Evolutionary conservation across 495 filamentous ascomycete species (phyloP).

Genomic region (Daldinia caldariorum): DNA sequence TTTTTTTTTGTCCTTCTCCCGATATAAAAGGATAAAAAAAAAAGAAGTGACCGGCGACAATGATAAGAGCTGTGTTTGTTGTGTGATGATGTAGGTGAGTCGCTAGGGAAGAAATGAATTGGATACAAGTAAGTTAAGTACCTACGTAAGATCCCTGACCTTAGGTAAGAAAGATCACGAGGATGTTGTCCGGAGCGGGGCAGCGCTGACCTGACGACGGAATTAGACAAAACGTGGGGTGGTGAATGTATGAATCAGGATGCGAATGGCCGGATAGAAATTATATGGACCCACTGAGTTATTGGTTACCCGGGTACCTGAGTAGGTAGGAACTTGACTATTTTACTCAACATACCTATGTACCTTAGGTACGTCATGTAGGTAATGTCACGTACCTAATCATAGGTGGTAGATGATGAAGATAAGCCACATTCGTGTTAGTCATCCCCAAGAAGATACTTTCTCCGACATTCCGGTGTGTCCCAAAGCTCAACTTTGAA

Average conservation of each 20-base stretch:
- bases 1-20: background rate
- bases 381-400: too few relatives aligned
- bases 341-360: background rate
- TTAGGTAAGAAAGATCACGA: conserved; percentile 43
- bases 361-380: too few relatives aligned
- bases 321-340: too few relatives aligned
- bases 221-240: conserved; percentile 39
- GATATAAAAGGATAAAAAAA: background rate
- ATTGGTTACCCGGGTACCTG: too few relatives aligned
- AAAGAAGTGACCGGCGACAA: background rate
- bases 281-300: background rate
- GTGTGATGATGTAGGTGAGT: conserved; percentile 13
- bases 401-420: background rate
- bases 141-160: conserved; percentile 20
- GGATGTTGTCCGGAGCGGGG: conserved; percentile 40
- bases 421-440: background rate
- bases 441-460: background rate
- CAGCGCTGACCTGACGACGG: conserved; percentile 23
- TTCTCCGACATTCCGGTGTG: conserved; percentile 1
- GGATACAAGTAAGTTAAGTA: conserved; percentile 5
- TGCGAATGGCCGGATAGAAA: background rate
- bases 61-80: conserved; percentile 1
- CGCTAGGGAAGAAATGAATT: conserved; percentile 16
- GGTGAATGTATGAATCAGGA: background rate
- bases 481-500: background rate